These are phyloP conservation scores for Dendrothele bispora DNA, from an alignment of 768 basidiomycete genomes.

Conservation along the genomic window DNA sequence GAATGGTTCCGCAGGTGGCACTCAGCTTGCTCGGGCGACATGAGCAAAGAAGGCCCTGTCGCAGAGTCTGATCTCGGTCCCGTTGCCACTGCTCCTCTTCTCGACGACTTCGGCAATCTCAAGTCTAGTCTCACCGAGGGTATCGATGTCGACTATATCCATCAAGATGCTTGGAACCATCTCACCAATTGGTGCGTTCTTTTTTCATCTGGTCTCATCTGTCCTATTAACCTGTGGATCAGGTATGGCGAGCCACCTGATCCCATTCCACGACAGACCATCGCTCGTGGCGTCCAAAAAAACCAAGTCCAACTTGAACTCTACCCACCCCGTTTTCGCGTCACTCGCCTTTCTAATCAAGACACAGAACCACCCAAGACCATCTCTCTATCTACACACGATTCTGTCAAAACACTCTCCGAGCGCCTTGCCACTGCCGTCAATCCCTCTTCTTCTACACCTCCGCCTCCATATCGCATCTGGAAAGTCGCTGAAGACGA, in stretches of 20 bases:
- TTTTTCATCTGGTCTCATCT: slow-evolving; percentile 11
- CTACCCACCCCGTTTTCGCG: slow-evolving; percentile 63
- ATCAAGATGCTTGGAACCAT: slow-evolving; percentile 66
- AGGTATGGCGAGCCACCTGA: slow-evolving; percentile 72
- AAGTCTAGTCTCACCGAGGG: slow-evolving; percentile 51
- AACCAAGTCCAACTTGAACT: slow-evolving; percentile 62
- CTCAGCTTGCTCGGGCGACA: slow-evolving; percentile 66
- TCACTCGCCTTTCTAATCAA: slow-evolving; percentile 45
- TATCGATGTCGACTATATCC: slow-evolving; percentile 74
- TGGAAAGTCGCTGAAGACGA: slow-evolving; percentile 58
- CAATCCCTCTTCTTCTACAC: slow-evolving; percentile 23
- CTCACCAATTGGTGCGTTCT: slow-evolving; percentile 66
- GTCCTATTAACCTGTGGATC: slow-evolving; percentile 2
- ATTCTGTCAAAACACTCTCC: slow-evolving; percentile 45
- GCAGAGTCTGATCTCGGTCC: slow-evolving; percentile 67
- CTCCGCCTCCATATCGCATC: slow-evolving; percentile 48
- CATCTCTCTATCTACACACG: slow-evolving; percentile 51
- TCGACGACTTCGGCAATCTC: slow-evolving; percentile 55
- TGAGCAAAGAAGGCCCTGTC: slow-evolving; percentile 57
- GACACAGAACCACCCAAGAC: slow-evolving; percentile 29
- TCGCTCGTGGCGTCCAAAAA: slow-evolving; percentile 53
- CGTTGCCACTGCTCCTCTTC: slow-evolving; percentile 70
- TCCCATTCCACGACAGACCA: slow-evolving; percentile 66
- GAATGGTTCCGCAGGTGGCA: slow-evolving; percentile 78
- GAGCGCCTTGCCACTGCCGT: slow-evolving; percentile 40